Base-by-base conservation (phyloP, 495 filamentous ascomycete genomes). In the Penicillium subrubescens region DNA sequence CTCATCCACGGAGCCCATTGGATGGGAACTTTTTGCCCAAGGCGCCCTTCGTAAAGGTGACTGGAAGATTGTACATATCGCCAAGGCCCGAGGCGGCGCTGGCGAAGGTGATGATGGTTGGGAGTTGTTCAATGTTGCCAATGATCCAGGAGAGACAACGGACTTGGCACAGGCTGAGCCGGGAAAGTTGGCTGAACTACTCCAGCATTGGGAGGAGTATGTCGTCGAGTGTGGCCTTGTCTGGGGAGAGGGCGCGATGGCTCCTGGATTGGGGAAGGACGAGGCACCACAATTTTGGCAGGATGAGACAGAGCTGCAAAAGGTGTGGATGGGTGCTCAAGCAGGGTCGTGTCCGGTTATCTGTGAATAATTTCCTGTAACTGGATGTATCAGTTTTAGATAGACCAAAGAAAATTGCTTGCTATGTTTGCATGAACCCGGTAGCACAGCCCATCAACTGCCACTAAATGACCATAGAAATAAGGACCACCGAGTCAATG, bases 131-230 rank as follows among this genome's bases (percentile, higher is more conserved):
- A 68, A 78, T 61, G 19, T 73, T 6, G 17, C 31, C 4, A 57
- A 66, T 12, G 68, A 72, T 51, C 64, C 62, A 10, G 67, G 66
- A 17, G 83, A 88, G 63, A 81, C 82, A 14, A 77, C 79, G 60
- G 82, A 82, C 44, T 54, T 79, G 33, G 71, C 75, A 1, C 64
- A 64, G 39, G 55, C 59, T 19, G 54, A 67, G 23, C 70, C 71
- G 25, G 65, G 71, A 46, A 75, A 63, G 56, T 44, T 80, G 10
- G 66, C 69, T 29, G 73, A 80, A 54, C 66, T 81, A 43, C 53
- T 76, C 33, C 73, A 69, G 41, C 64, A 63, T 17, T 80, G 78
- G 80, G 76, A 81, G 25, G 66, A 73, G 44, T 83, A 81, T 59
- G 67, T 69, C 0, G 31, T 63, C 27, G 67, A 69, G n/a, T 65